Evolutionary conservation across 352 stramenopile species (phyloP).

Genomic region (Globisporangium barbulae): DNA sequence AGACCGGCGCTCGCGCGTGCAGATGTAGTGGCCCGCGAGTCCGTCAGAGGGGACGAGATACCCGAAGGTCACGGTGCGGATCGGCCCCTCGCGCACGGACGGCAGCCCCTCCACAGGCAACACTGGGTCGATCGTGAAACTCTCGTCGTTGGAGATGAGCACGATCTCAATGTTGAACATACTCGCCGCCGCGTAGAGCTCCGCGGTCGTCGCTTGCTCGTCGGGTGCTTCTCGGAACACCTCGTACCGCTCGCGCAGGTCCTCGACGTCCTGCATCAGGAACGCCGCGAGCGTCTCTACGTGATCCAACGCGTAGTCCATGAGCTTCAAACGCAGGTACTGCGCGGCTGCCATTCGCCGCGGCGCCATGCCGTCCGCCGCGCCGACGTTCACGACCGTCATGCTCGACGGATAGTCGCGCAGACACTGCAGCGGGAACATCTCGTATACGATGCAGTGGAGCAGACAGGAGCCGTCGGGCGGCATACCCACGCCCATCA

Average conservation of each 20-base stretch:
- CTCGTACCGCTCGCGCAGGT: slow-evolving; percentile 68
- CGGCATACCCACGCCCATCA: slow-evolving; percentile 77
- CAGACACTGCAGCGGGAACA: slow-evolving; percentile 79
- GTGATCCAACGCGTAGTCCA: slow-evolving; percentile 74
- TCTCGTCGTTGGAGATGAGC: slow-evolving; percentile 78
- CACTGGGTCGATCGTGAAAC: slow-evolving; percentile 80
- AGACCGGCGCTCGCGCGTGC: slow-evolving; percentile 52
- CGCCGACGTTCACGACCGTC: slow-evolving; percentile 78
- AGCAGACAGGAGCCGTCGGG: slow-evolving; percentile 79
- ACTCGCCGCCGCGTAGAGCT: slow-evolving; percentile 71
- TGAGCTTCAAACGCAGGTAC: slow-evolving; percentile 60
- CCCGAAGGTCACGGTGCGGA: slow-evolving; percentile 60
- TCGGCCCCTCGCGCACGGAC: slow-evolving; percentile 46
- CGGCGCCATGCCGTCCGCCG: slow-evolving; percentile 71
- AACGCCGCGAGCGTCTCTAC: slow-evolving; percentile 53
- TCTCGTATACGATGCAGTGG: slow-evolving; percentile 84
- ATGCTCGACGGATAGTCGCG: slow-evolving; percentile 66
- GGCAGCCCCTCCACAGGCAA: slow-evolving; percentile 57
- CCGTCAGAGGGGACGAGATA: slow-evolving; percentile 70
- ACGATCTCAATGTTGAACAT: slow-evolving; percentile 85
- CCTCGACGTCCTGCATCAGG: slow-evolving; percentile 69
- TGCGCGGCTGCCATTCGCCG: slow-evolving; percentile 63
- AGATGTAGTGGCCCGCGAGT: slow-evolving; percentile 80
- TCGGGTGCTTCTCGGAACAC: slow-evolving; percentile 66
- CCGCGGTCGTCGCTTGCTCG: slow-evolving; percentile 75